Conservation (phyloP, 164 flowering plant genomes). For the Umbilicus rupestris region DNA sequence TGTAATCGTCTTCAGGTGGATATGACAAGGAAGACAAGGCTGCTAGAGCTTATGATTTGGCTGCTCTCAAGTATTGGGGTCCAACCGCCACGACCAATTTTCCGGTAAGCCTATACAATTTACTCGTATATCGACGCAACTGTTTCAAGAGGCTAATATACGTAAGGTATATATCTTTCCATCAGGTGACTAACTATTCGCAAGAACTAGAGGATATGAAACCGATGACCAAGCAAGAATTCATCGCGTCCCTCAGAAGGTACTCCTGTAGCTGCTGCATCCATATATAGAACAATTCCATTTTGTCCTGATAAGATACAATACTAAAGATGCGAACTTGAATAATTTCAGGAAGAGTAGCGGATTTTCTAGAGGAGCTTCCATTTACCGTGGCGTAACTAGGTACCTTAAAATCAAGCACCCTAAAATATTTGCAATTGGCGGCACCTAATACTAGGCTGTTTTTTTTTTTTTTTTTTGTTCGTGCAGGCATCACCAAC, state of each 20-base stretch:
- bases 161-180: background rate
- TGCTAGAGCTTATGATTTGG: conserved; percentile 1
- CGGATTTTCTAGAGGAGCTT: conserved; percentile 73
- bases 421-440: too few relatives aligned
- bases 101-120: background rate
- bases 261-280: background rate
- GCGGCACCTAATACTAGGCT: background rate
- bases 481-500: conserved; percentile 73
- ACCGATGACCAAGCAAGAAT: conserved; percentile 55
- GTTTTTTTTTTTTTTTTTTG: background rate
- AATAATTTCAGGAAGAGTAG: conserved; percentile 48
- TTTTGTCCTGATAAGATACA: too few relatives aligned
- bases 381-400: conserved; percentile 66
- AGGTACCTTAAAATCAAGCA: too few relatives aligned
- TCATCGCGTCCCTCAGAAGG: conserved; percentile 73
- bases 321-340: background rate
- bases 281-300: background rate
- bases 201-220: conserved; percentile 69
- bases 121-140: background rate
- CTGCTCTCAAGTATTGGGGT: conserved; percentile 2
- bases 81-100: conserved; percentile 1
- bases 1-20: background rate
- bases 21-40: conserved; percentile 1
- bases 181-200: conserved; percentile 37
- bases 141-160: background rate